Base-by-base conservation (phyloP, 768 basidiomycete genomes). In the Vishniacozyma victoriae region DNA sequence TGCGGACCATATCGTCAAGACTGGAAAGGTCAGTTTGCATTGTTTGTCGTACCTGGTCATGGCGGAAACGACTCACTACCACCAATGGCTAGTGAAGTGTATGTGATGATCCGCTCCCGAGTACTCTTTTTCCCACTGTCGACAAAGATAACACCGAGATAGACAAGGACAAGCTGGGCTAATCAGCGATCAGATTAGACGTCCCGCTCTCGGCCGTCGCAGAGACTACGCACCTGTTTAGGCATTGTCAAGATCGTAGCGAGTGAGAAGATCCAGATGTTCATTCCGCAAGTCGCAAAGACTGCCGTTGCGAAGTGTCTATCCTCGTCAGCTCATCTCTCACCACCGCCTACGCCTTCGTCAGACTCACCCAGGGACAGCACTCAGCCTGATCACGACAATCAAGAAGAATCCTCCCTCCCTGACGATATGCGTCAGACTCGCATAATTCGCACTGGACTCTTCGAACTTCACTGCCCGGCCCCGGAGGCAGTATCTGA, bases 81-180 rank as follows among this genome's bases (percentile, higher is more conserved):
- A 0, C 87, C 87, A 31, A 85, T 44, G 5, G 65, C 83, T 23
- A 89, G 72, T 3, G 91, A 85, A 4, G 76, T 67, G 52, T 86
- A 79, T 44, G 82, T 83, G 53, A 89, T 78, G 52, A 85, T 80
- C 53, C 76, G 80, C 63, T 81, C 79, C 54, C 77, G 76, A 2
- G 67, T 60, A 35, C 54, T 56, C 42, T 77, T 66, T 69, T 71
- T 33, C 71, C 73, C 16, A 54, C 58, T 62, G 15, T 57, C 55
- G 9, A 60, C 54, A 55, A 73, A 58, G 6, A 69, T 50, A n/a
- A 71, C 87, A 27, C 90, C 90, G 14, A 92, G 78, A 64, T 95
- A 95, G 12, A 95, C 91, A 6, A 85, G 87, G 57, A 89, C 79
- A 59, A 95, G 84, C 69, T 95, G 27, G n/a, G 20, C 19, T 12